Evolutionary conservation across 2,329 filamentous ascomycete genomes (phyloP), one percentile per base, ranked within the genome.

Genomic region (Arthrobotrys pseudoclavata): DNA sequence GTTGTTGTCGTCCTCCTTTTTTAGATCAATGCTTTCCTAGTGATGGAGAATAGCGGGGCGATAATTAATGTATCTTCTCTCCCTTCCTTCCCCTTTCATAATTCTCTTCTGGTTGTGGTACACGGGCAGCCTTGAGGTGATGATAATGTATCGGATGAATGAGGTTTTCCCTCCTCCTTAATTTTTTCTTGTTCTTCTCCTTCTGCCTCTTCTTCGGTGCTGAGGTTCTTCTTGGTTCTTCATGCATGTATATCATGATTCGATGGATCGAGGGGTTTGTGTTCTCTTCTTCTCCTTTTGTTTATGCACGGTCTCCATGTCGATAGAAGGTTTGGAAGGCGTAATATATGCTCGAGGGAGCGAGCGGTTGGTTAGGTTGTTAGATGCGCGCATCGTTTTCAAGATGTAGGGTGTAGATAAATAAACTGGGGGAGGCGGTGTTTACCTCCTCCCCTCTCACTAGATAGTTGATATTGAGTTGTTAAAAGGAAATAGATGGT

Each of bases 281-380:
- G 22, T 42, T 22, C n/a, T 29, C 7, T 31, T 45, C 18, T 62
- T 50, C 20, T 24, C 22, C 18, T 37, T 64, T 26, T 0, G 9
- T 63, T 29, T 31, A n/a, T 45, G 60, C 37, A 40, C 4, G 37
- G 12, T 12, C 37, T 4, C 13, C 9, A 31, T 45, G 37, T 45
- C 1, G 20, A 52, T 48, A 64, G 61, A 52, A 34, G 61, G 42
- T 34, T 22, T n/a, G 3, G 31, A 29, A 37, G 61, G 61, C 61
- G 61, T 48, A 64, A 64, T 64, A 64, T 64, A 50, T 34, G 47
- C 42, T 48, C 42, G 47, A 18, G 47, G 47, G 29, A 63, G 26
- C 29, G 47, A 64, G 47, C 31, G 55, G 55, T 42, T 57, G 52
- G 55, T 60, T 60, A 60, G 31, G 24, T 42, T 60, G 18, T 15